Evolutionary conservation across 129 eudicot species (phyloP), one percentile per base, ranked within the genome.

Genomic region (Mikania micrantha): DNA sequence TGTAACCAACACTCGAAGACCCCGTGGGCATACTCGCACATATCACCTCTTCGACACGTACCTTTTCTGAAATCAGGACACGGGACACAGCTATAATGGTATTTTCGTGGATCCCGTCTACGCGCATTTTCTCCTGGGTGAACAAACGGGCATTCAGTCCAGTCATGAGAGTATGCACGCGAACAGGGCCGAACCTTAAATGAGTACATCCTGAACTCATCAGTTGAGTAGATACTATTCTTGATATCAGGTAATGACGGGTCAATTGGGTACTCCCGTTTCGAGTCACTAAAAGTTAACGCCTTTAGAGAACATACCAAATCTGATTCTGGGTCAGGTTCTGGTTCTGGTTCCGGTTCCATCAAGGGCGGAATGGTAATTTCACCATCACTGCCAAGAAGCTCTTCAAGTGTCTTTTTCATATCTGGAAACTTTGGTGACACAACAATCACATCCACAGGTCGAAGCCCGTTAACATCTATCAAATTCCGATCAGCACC

Each of bases 1-100:
- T 90, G 97, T 9, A 90, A 87, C 97, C 97, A 90, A 64, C 97
- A 84, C 73, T 90, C 97, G n/a, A 90, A 90, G 63, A 90, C 96
- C 21, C 97, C 97, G 75, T 90, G 95, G 3, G 97, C 97, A 19
- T 90, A 90, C 44, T 90, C 97, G 49, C 97, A 90, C 97, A 87
- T 82, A 68, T 90, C 97, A 5, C 91, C 95, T n/a, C 97, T 80
- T 74, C 97, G 80, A 45, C 97, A 90, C 9, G 97, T 76, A 38
- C 95, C 97, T 82, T 90, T 90, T 0, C 95, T 74, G 34, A 90
- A 90, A 69, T 90, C 97, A 34, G 91, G 95, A 49, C 97, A 90
- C 10, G 95, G 97, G 1, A 90, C 97, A 44, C 97, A 90, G 72
- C 97, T 90, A 73, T 90, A 90, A 44, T 90, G 97, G 74, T 63